phyloP scores from a whole-genome alignment of 192 early-diverging fungal species.

The Coemansia sp. region DNA sequence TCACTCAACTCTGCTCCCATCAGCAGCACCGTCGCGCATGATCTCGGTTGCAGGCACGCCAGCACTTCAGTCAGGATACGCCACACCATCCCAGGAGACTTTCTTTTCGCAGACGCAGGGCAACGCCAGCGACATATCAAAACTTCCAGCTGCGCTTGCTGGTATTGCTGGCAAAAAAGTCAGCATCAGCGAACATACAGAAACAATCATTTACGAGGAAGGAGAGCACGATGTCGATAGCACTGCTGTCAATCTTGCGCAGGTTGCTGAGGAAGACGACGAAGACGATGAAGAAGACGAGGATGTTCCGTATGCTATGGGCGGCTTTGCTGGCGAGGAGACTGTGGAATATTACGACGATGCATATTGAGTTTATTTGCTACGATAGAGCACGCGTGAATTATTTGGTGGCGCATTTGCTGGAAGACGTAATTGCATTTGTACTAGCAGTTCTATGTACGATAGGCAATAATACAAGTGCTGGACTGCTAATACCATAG shows the following conservation, averaged over 20 bases:
- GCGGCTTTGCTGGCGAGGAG: no score
- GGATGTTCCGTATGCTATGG: conserved; percentile 22
- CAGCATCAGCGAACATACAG: conserved; percentile 1
- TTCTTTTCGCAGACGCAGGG: conserved; percentile 19
- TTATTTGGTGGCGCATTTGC: no score
- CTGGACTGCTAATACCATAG: no score
- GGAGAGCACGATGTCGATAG: conserved; percentile 52
- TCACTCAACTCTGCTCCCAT: conserved; percentile 48
- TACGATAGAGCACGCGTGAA: no score
- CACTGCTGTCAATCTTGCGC: conserved; percentile 27
- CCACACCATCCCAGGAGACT: conserved; percentile 27
- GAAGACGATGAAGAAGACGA: conserved; percentile 45
- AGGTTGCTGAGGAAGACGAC: conserved; percentile 20
- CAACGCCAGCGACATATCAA: conserved; percentile 20
- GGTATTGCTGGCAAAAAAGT: conserved; percentile 11
- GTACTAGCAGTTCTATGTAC: no score
- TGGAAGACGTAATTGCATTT: no score
- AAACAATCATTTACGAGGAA: conserved; percentile 34
- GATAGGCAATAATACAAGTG: no score
- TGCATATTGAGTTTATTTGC: no score
- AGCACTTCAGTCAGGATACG: conserved; percentile 20
- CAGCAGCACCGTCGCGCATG: conserved; percentile 49
- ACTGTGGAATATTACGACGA: no score
- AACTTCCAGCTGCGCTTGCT: conserved; percentile 36
- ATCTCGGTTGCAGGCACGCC: conserved; percentile 33